Evolutionary conservation across 495 filamentous ascomycete species (phyloP), one percentile per base, ranked within the genome.

Genomic region (Penicillium robsamsonii): DNA sequence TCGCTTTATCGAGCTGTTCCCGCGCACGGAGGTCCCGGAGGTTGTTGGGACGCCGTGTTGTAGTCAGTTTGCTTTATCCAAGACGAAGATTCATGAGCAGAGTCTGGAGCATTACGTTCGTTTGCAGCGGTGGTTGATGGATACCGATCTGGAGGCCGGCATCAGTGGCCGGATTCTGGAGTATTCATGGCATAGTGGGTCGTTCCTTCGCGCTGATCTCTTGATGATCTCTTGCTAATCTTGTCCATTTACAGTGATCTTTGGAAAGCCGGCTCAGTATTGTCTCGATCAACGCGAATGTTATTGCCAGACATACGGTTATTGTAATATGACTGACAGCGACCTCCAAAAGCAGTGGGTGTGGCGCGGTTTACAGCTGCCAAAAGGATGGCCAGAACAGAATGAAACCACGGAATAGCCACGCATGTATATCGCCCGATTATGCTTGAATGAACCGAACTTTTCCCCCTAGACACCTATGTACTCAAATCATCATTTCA

Each of bases 1-100:
- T 42, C 60, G 61, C 0, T 80, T 75, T 52, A 63, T 56, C 33
- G 64, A 72, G 45, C 51, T 82, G 1, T 79, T 81, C 55, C 76
- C 76, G 4, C 60, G 61, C 5, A 48, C 54, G 52, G 45, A 57
- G 6, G 52, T 70, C 8, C 72, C 75, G 4, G 55, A 59, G 24
- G 49, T 58, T n/a, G 62, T 79, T 0, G 73, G 73, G 3, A 63
- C 66, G 11, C 67, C 70, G 10, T 91, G 87, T 61, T 90, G 87
- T 62, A 81, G 84, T 45, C 88, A 91, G 68, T 91, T 91, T 58
- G 87, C 83, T 0, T 81, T 88, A 1, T 77, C 77, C 18, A 65
- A 75, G 25, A 76, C 80, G 4, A 68, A 72, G 27, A 72, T 89
- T 1, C 70, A 49, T 0, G 59, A 65, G 30, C 69, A 80, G 35